phyloP scores from a whole-genome alignment of 805 yeast species.

The Saturnispora saitoi region DNA sequence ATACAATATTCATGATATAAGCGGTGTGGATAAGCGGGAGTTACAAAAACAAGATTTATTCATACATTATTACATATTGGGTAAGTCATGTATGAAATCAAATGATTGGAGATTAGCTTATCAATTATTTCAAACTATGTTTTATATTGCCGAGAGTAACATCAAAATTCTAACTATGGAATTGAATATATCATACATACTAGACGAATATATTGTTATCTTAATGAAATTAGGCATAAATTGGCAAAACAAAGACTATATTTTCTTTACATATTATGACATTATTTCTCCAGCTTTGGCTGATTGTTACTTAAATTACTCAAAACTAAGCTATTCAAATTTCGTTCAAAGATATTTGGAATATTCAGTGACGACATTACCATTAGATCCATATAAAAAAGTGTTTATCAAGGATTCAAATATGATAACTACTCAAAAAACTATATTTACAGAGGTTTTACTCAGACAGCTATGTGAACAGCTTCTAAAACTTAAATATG shows the following conservation, averaged over 20 bases:
- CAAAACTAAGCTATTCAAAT: background rate
- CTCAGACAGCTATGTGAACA: slow-evolving; percentile 2
- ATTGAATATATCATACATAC: slow-evolving; percentile 7
- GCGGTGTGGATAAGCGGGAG: slow-evolving; percentile 13
- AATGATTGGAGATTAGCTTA: slow-evolving; percentile 16
- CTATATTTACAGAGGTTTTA: background rate
- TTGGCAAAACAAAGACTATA: background rate
- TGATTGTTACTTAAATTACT: background rate
- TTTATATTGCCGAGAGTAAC: slow-evolving; percentile 7
- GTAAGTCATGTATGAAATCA: slow-evolving; percentile 16
- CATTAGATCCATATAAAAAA: background rate
- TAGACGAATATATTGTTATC: slow-evolving; percentile 15
- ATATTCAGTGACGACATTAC: background rate
- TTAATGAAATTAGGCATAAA: slow-evolving; percentile 7
- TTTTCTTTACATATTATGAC: background rate
- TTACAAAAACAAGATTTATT: slow-evolving; percentile 12
- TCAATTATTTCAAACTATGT: slow-evolving; percentile 15
- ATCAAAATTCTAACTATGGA: slow-evolving; percentile 7
- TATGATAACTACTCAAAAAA: slow-evolving; percentile 1
- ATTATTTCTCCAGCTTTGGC: background rate
- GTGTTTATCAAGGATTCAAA: background rate
- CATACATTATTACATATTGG: slow-evolving; percentile 15
- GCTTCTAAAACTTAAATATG: background rate
- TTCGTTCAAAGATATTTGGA: background rate
- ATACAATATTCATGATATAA: slow-evolving; percentile 4